phyloP scores from a whole-genome alignment of 2,329 filamentous ascomycete genomes.

The Penicillium sp. region DNA sequence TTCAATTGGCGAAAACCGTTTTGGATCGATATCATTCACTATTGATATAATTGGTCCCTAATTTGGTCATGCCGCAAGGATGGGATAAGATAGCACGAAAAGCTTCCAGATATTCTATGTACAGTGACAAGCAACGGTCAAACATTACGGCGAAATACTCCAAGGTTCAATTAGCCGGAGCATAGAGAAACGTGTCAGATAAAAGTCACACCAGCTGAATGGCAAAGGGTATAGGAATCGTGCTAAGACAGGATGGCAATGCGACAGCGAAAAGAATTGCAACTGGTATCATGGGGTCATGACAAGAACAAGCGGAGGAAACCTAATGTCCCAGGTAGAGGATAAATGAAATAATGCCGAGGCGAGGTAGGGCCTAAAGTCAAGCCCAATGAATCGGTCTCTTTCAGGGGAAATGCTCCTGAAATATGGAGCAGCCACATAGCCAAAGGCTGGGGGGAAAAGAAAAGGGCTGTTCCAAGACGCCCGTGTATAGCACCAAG shows the following conservation, averaged over 20 bases:
- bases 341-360: background rate
- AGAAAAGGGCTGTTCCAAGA: background rate
- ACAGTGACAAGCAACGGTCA: slow-evolving; percentile 2
- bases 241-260: slow-evolving; percentile 1
- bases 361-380: background rate
- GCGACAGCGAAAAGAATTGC: slow-evolving; percentile 7
- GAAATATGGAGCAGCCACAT: background rate
- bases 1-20: background rate
- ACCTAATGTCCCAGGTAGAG: background rate
- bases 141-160: background rate
- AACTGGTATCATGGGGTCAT: slow-evolving; percentile 17
- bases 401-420: background rate
- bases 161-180: slow-evolving; percentile 1
- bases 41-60: background rate
- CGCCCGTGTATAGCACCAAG: slow-evolving; percentile 3
- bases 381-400: background rate
- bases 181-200: background rate
- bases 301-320: slow-evolving; percentile 4
- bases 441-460: background rate
- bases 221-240: slow-evolving; percentile 18
- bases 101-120: slow-evolving; percentile 2
- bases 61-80: background rate
- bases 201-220: slow-evolving; percentile 3
- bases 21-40: background rate
- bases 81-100: background rate